Conservation (phyloP, 2,329 filamentous ascomycete genomes). For the Paraphaeosphaeria sporulosa region DNA sequence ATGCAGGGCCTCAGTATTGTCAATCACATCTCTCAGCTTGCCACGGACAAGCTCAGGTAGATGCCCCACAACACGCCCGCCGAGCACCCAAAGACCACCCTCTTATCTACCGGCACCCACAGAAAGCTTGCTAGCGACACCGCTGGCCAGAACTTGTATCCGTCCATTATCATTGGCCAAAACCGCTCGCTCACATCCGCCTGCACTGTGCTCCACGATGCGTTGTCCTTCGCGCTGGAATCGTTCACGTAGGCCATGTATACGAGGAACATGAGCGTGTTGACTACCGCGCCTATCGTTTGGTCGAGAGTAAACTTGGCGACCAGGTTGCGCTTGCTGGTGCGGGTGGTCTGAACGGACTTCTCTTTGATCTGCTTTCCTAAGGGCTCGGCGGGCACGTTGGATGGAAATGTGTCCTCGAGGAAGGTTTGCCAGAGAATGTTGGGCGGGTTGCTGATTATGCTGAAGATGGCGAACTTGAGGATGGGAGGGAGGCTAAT, state of each 20-base stretch:
- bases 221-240: conserved; percentile 41
- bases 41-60: conserved; percentile 71
- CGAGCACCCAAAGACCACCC: conserved; percentile 74
- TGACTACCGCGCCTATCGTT: conserved; percentile 69
- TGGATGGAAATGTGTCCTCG: conserved; percentile 75
- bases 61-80: conserved; percentile 78
- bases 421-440: conserved; percentile 85
- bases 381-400: conserved; percentile 45
- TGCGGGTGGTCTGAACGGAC: conserved; percentile 38
- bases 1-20: not conserved
- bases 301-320: conserved; percentile 75
- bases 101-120: conserved; percentile 73
- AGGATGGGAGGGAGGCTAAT: conserved; percentile 74
- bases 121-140: conserved; percentile 76
- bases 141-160: conserved; percentile 75
- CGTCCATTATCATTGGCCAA: conserved; percentile 62
- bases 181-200: conserved; percentile 61
- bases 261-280: conserved; percentile 70
- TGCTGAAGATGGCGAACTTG: conserved; percentile 78
- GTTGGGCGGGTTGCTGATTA: conserved; percentile 81
- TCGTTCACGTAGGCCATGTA: conserved; percentile 62
- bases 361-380: conserved; percentile 43
- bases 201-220: conserved; percentile 28
- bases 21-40: not conserved
- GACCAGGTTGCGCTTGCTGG: conserved; percentile 68